These are phyloP conservation scores for Ustilago hordei DNA, from an alignment of 1,284 basidiomycete genomes.

Conservation along the genomic window DNA sequence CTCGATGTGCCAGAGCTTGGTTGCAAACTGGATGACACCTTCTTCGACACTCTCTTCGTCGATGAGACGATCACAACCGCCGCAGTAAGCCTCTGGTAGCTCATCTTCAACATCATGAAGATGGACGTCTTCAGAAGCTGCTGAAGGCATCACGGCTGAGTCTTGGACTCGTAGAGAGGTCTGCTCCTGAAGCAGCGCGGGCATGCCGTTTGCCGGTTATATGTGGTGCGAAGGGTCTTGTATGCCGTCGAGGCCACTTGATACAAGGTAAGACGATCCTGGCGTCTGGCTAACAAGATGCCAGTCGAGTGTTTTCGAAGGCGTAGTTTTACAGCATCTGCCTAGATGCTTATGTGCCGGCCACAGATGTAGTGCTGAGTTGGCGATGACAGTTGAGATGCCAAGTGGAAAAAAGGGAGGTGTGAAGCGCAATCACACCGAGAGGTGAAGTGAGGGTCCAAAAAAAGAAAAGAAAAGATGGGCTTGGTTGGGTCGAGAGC, in stretches of 20 bases:
- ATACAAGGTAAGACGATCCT: background rate
- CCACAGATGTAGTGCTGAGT: background rate
- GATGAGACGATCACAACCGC: constrained; percentile 57
- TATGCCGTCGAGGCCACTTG: background rate
- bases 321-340: background rate
- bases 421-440: constrained; percentile 6
- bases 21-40: constrained; percentile 63
- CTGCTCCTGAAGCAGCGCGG: constrained; percentile 34
- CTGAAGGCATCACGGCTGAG: constrained; percentile 1
- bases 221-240: background rate
- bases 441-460: constrained; percentile 5
- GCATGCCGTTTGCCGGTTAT: constrained; percentile 15
- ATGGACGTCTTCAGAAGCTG: constrained; percentile 12
- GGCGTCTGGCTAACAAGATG: background rate
- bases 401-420: background rate
- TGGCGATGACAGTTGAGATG: background rate
- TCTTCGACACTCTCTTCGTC: constrained; percentile 61
- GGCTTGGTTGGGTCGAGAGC: background rate
- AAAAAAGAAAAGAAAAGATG: background rate
- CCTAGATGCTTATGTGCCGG: background rate
- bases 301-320: background rate
- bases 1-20: constrained; percentile 64
- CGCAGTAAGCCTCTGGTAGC: constrained; percentile 60
- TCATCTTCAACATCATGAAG: constrained; percentile 42
- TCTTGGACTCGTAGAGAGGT: constrained; percentile 7